These are phyloP conservation scores for Triticum turgidum DNA, from an alignment of 176 grass and related monocot species.

Conservation along the genomic window DNA sequence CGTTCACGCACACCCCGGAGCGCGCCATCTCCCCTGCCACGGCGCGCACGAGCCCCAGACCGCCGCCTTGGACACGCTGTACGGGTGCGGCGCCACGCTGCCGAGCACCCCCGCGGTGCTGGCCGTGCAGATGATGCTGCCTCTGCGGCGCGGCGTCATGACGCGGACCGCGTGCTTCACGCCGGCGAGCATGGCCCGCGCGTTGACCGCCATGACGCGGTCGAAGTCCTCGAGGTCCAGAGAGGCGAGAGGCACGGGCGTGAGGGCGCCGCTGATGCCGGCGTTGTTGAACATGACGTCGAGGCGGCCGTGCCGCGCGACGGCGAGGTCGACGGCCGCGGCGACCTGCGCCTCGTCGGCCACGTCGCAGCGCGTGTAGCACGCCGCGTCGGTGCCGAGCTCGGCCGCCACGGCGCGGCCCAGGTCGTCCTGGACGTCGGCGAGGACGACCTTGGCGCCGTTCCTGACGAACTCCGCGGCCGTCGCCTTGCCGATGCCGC, in stretches of 20 bases:
- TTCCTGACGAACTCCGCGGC: constrained; percentile 16
- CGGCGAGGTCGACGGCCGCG: constrained; percentile 41
- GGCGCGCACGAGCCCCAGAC: constrained; percentile 3
- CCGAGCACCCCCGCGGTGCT: constrained; percentile 3
- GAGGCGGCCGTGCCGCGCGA: constrained; percentile 35
- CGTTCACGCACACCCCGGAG: constrained; percentile 57
- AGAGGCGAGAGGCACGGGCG: neutral
- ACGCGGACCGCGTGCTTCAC: constrained; percentile 67
- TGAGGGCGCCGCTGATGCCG: neutral
- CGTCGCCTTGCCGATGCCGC: constrained; percentile 35
- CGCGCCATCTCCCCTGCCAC: constrained; percentile 22
- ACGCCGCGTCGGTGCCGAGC: neutral
- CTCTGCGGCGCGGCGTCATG: constrained; percentile 46
- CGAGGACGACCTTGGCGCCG: constrained; percentile 40
- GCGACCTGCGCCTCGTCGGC: constrained; percentile 43
- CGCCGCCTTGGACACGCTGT: constrained; percentile 8
- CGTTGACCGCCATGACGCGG: constrained; percentile 45
- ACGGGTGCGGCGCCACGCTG: neutral
- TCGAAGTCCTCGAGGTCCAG: constrained; percentile 53
- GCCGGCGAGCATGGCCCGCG: constrained; percentile 26
- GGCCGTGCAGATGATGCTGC: constrained; percentile 47
- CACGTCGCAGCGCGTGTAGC: constrained; percentile 42
- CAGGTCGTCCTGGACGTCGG: constrained; percentile 49
- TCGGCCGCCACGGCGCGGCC: constrained; percentile 24
- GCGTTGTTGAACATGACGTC: constrained; percentile 68